These are phyloP conservation scores for Ganoderma sinense DNA, from an alignment of 1,284 basidiomycete species.

Conservation along the genomic window DNA sequence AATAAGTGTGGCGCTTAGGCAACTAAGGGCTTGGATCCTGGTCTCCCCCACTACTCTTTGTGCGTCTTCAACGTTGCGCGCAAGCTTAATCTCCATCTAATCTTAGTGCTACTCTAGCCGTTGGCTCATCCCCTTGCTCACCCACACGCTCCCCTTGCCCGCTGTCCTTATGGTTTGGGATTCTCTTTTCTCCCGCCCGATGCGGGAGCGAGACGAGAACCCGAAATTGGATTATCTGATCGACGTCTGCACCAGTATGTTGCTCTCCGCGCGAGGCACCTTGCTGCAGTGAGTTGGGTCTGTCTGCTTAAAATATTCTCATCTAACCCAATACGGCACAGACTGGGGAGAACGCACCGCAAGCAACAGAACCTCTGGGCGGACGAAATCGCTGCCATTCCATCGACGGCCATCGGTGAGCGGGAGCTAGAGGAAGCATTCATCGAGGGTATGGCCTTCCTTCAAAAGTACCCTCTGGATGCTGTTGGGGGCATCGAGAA, in stretches of 20 bases:
- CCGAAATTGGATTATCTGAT: slow-evolving; percentile 72
- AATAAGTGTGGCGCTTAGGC: slow-evolving; percentile 43
- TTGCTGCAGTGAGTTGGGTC: slow-evolving; percentile 58
- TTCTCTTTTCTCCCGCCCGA: slow-evolving; percentile 65
- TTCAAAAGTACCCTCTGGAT: slow-evolving; percentile 69
- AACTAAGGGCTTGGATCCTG: slow-evolving; percentile 71
- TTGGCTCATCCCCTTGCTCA: slow-evolving; percentile 78
- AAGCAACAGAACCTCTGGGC: slow-evolving; percentile 62
- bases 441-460: slow-evolving; percentile 66
- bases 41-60: slow-evolving; percentile 83
- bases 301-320: not conserved
- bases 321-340: slow-evolving; percentile 36
- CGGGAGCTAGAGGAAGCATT: slow-evolving; percentile 72
- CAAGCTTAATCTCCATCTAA: slow-evolving; percentile 7
- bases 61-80: slow-evolving; percentile 47
- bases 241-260: slow-evolving; percentile 73
- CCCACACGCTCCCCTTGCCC: slow-evolving; percentile 72
- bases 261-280: slow-evolving; percentile 61
- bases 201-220: slow-evolving; percentile 60
- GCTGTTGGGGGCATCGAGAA: slow-evolving; percentile 72
- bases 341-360: slow-evolving; percentile 58
- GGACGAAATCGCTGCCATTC: slow-evolving; percentile 49
- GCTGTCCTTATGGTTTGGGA: slow-evolving; percentile 75
- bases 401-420: slow-evolving; percentile 53
- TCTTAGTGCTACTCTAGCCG: slow-evolving; percentile 52